A percentile compares a stretch with the other conserved stretches of the same genome.
Conservation (phyloP, 139 green algal species). For the Chlorella ohadii region DNA sequence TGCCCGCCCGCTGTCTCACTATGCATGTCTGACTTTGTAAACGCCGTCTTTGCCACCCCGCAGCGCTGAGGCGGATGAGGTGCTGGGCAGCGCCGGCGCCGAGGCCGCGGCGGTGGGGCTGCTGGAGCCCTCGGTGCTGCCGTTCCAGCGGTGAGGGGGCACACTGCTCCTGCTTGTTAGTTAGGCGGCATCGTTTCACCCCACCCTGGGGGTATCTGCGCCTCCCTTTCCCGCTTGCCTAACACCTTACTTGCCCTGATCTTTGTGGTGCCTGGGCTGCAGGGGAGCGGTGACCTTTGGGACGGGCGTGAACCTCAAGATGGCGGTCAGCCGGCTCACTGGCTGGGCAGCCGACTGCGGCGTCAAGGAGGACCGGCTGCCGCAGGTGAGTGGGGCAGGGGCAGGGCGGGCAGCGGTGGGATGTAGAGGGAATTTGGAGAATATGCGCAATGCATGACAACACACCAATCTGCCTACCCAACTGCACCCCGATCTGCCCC, state of each 20-base stretch:
- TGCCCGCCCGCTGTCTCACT: no score
- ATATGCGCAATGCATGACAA: no score
- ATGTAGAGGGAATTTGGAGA: no score
- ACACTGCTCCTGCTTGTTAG: background rate
- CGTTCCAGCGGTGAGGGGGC: conserved; percentile 51
- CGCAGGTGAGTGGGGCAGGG: background rate
- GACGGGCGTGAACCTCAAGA: conserved; percentile 78
- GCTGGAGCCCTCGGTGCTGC: conserved; percentile 69
- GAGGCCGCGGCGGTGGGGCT: conserved; percentile 13
- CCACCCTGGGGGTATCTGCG: no score
- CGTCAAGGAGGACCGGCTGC: conserved; percentile 37
- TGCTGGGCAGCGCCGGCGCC: background rate
- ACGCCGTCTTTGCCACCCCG: background rate
- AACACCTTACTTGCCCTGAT: no score
- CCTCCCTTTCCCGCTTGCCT: no score
- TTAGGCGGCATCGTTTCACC: no score
- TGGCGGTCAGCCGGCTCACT: conserved; percentile 62
- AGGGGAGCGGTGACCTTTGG: conserved; percentile 73
- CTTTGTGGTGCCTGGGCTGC: background rate
- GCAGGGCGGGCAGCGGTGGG: no score
- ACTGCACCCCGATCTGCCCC: no score
- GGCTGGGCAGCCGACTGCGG: conserved; percentile 56
- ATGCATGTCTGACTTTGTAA: no score
- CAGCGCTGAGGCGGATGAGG: conserved; percentile 1
- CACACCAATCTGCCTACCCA: no score